A percentile compares a stretch with the other conserved stretches of the same genome.
Conservation (phyloP, 1,284 basidiomycete genomes). For the Cutaneotrichosporon cyanovorans region DNA sequence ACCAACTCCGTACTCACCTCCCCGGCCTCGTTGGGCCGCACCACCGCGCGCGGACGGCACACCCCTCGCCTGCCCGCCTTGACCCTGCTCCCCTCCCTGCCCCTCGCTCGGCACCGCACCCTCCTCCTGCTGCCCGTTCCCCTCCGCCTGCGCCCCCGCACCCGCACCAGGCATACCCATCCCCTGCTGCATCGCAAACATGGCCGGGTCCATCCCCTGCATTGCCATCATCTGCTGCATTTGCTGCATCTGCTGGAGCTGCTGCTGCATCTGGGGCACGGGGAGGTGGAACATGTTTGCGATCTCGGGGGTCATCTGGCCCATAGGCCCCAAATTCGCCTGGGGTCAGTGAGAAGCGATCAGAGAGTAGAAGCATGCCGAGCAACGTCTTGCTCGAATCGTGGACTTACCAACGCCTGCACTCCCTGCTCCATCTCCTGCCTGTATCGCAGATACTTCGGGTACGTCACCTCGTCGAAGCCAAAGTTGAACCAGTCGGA, state of each 20-base stretch:
- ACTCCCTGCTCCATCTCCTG: conserved; percentile 63
- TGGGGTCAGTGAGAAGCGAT: too few species aligned
- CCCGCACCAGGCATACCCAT: conserved; percentile 14
- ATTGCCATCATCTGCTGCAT: conserved; percentile 38
- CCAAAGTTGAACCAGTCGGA: conserved; percentile 99
- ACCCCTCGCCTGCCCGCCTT: too few species aligned
- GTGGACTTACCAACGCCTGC: conserved; percentile 38
- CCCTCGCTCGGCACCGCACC: background rate
- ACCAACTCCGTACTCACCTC: too few species aligned
- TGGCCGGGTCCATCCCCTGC: conserved; percentile 40
- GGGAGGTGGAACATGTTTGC: conserved; percentile 27
- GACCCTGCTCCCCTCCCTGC: conserved; percentile 6
- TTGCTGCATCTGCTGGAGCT: conserved; percentile 29
- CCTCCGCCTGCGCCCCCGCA: background rate
- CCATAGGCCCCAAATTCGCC: conserved; percentile 31
- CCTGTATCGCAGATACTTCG: conserved; percentile 78
- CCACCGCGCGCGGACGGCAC: conserved; percentile 16
- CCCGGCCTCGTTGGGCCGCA: conserved; percentile 27
- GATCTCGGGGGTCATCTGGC: conserved; percentile 28
- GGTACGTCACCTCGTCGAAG: conserved; percentile 94
- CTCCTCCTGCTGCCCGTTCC: conserved; percentile 7
- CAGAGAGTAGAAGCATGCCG: too few species aligned
- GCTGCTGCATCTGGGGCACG: conserved; percentile 47
- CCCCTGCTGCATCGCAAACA: conserved; percentile 24
- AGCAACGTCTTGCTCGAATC: background rate